Evolutionary conservation across 2,329 filamentous ascomycete genomes (phyloP), one percentile per base, ranked within the genome.

Genomic region (Phyllachora maydis): DNA sequence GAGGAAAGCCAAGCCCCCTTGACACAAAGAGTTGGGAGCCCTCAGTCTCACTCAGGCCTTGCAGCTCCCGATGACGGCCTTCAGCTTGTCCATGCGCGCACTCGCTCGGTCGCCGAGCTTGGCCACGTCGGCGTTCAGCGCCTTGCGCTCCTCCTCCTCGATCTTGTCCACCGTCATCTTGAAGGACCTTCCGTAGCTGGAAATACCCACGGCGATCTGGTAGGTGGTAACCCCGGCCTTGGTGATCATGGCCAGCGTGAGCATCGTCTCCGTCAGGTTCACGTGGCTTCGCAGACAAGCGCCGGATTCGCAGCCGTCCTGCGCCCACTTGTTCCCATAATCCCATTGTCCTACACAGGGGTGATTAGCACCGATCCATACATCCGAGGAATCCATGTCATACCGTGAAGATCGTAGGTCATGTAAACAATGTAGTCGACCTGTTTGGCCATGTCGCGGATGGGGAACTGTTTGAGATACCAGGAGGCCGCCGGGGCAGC

Each of bases 381-480:
- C n/a, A n/a, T n/a, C n/a, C n/a, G n/a, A n/a, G n/a, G n/a, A n/a
- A n/a, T n/a, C n/a, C n/a, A 8, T 11, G 7, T 8, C 18, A 11
- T 25, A 16, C 28, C 37, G 19, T 42, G 40, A 2, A 49, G 33
- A 26, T 50, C 45, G 22, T 51, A 52, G 18, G 33, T 46, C 45
- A 50, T 50, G 26, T 35, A 47, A 8, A 45, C 33, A 10, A 45
- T 33, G 26, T 44, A 43, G 29, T 46, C 40, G 13, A 43, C 23
- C 4, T 30, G 17, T 4, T 23, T n/a, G 10, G 24, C 21, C 2
- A 44, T 37, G 2, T 30, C 19, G 4, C 28, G 15, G 14, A 47
- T 32, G 4, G 38, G 39, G 23, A 39, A 45, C 2, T 28, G 8
- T 17, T 35, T 35, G 4, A 44, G 31, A 23, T 44, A 43, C 36